These are phyloP conservation scores for Globisporangium abappressorium DNA, from an alignment of 352 stramenopile genomes.

Conservation along the genomic window DNA sequence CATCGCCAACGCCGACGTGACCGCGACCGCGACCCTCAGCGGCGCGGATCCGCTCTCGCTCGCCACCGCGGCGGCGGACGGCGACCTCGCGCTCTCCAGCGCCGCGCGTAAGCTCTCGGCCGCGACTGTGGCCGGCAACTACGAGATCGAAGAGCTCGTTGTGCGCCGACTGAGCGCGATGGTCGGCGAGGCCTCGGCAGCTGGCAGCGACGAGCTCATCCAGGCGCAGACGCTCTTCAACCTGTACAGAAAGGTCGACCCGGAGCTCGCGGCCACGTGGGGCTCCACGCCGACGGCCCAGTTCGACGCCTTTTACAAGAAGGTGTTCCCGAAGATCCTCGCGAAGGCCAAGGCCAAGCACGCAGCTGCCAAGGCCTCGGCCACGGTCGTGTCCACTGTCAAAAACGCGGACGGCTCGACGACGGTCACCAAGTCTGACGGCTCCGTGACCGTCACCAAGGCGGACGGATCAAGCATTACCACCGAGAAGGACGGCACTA, in stretches of 20 bases:
- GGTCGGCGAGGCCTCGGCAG: slow-evolving; percentile 9
- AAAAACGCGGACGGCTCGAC: slow-evolving; percentile 21
- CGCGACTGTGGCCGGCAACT: slow-evolving; percentile 20
- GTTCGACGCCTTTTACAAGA: slow-evolving; percentile 62
- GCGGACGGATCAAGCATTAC: slow-evolving; percentile 12
- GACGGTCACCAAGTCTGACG: slow-evolving; percentile 16
- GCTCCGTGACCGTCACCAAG: slow-evolving; percentile 16
- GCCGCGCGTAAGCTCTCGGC: slow-evolving; percentile 19
- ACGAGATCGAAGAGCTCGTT: slow-evolving; percentile 38
- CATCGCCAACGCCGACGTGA: slow-evolving; percentile 2
- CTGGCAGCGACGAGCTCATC: slow-evolving; percentile 20
- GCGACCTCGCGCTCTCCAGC: not conserved
- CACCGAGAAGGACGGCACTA: slow-evolving; percentile 10
- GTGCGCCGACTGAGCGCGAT: slow-evolving; percentile 43
- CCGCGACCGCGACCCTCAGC: not conserved
- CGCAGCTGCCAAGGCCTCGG: slow-evolving; percentile 7
- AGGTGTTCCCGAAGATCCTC: slow-evolving; percentile 57
- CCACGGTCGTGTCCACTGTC: slow-evolving; percentile 17
- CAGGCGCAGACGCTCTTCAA: slow-evolving; percentile 60
- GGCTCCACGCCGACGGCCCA: slow-evolving; percentile 37
- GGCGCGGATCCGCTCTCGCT: not conserved
- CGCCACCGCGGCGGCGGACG: not conserved
- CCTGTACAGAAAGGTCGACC: slow-evolving; percentile 60
- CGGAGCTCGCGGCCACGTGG: slow-evolving; percentile 36
- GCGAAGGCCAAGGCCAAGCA: slow-evolving; percentile 25